Conservation (phyloP, 352 stramenopile species). For the Phytophthora nicotianae region DNA sequence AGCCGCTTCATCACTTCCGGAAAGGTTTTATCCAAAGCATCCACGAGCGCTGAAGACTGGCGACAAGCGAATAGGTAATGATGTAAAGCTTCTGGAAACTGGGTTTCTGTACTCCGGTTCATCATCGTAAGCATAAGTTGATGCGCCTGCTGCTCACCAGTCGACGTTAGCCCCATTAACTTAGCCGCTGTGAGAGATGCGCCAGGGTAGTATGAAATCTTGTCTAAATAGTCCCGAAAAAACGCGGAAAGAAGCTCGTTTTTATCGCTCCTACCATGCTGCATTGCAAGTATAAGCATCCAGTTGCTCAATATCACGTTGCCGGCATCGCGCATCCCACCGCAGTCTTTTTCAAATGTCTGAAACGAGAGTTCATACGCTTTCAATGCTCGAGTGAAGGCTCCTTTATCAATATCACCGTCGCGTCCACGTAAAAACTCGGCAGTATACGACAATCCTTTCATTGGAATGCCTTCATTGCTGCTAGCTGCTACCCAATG, state of each 20-base stretch:
- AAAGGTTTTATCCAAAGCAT: slow-evolving; percentile 37
- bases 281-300: slow-evolving; percentile 39
- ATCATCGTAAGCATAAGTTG: slow-evolving; percentile 42
- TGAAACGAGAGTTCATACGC: slow-evolving; percentile 34
- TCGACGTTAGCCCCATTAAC: slow-evolving; percentile 18
- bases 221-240: slow-evolving; percentile 26
- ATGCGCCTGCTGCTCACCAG: slow-evolving; percentile 13
- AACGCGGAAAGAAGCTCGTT: slow-evolving; percentile 30
- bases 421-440: slow-evolving; percentile 22
- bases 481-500: slow-evolving; percentile 36
- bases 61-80: slow-evolving; percentile 43
- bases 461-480: slow-evolving; percentile 27
- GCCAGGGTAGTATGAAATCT: slow-evolving; percentile 29
- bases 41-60: slow-evolving; percentile 26
- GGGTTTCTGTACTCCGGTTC: slow-evolving; percentile 13
- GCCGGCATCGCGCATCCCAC: slow-evolving; percentile 15
- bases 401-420: slow-evolving; percentile 6
- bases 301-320: slow-evolving; percentile 46
- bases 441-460: slow-evolving; percentile 33
- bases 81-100: slow-evolving; percentile 40
- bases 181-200: slow-evolving; percentile 38
- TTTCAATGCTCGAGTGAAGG: slow-evolving; percentile 17
- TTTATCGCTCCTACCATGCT: slow-evolving; percentile 12
- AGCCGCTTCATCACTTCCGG: slow-evolving; percentile 39
- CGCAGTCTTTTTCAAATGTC: slow-evolving; percentile 15